Conservation (phyloP, 805 yeast genomes). For the Candida sphagnicola region DNA sequence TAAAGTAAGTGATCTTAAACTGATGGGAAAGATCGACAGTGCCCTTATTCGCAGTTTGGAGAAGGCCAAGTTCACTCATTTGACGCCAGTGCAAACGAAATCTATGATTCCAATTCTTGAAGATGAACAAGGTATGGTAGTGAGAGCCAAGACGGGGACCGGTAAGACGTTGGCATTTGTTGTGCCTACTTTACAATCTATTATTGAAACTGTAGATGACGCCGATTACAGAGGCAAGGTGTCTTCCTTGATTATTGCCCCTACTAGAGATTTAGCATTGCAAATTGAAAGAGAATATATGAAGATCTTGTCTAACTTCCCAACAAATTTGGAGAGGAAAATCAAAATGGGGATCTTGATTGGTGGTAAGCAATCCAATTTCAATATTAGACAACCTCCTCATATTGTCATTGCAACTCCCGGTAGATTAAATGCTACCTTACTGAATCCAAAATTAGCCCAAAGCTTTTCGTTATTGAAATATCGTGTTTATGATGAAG, state of each 20-base stretch:
- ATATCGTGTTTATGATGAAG: constrained; percentile 82
- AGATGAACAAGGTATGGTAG: constrained; percentile 63
- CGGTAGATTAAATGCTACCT: constrained; percentile 70
- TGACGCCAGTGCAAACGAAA: constrained; percentile 69
- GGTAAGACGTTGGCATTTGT: constrained; percentile 92
- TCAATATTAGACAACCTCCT: constrained; percentile 32
- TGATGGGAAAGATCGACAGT: constrained; percentile 9
- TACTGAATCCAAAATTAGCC: constrained; percentile 43
- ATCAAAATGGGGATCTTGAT: constrained; percentile 50
- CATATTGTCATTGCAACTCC: constrained; percentile 84
- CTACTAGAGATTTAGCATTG: constrained; percentile 87
- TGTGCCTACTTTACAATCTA: constrained; percentile 51
- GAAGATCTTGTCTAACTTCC: constrained; percentile 33
- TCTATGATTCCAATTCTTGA: constrained; percentile 56
- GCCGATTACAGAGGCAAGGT: constrained; percentile 41
- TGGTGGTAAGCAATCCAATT: constrained; percentile 55
- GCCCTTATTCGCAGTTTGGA: constrained; percentile 28
- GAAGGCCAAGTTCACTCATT: constrained; percentile 43
- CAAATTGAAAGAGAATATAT: constrained; percentile 69
- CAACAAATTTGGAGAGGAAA: constrained; percentile 12
- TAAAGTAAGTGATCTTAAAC: background rate
- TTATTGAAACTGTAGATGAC: constrained; percentile 14
- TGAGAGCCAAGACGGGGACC: constrained; percentile 92
- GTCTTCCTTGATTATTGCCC: constrained; percentile 66
- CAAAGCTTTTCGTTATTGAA: constrained; percentile 50